Base-by-base conservation (phyloP, 2,329 filamentous ascomycete species). In the Pestalotiopsis sp. region DNA sequence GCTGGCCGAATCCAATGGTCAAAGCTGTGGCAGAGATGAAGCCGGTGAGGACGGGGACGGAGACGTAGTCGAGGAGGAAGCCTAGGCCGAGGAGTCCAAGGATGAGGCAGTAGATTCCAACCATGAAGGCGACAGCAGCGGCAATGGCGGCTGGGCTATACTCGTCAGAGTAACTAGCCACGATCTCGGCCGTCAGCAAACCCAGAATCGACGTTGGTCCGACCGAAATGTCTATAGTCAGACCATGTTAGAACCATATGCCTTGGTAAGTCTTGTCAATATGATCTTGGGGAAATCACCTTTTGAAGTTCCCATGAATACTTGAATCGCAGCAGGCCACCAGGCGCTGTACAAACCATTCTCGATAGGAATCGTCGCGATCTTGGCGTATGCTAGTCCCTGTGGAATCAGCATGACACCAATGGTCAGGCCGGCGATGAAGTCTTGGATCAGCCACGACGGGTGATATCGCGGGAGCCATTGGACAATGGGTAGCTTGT, bases 11-110 rank as follows among this genome's bases (percentile, higher is more conserved):
- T 25, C 88, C 86, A 74, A 92, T 91, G 38, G 88, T 89, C 62
- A 92, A 86, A 27, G 88, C 90, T 1, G 90, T 89, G 1, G 89
- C 89, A 0, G 88, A 90, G 72, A 92, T 90, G 79, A 91, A 91
- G 4, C 90, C 90, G 6, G 83, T 88, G 0, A 92, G 82, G 1
- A 91, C 87, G 0, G 89, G 89, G 1, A 89, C 83, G 0, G 89
- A 91, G 72, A 92, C 87, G 72, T 90, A 91, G 69, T 92, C 88
- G 23, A 92, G 82, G 4, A 91, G 80, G 75, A 90, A 92, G 0
- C 89, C 89, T 4, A 91, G 85, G 66, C 88, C 89, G 25, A 91
- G 81, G 1, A 91, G 80, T 0, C 90, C 90, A 2, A 92, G 79
- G 17, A 84, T 81, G 25, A 91, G 82, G 17, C 86, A 82, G 72